Percentiles rank a stretch among this genome's conserved stretches.
phyloP scores from a whole-genome alignment of 768 basidiomycete species.

The Hydnomerulius pinastri region DNA sequence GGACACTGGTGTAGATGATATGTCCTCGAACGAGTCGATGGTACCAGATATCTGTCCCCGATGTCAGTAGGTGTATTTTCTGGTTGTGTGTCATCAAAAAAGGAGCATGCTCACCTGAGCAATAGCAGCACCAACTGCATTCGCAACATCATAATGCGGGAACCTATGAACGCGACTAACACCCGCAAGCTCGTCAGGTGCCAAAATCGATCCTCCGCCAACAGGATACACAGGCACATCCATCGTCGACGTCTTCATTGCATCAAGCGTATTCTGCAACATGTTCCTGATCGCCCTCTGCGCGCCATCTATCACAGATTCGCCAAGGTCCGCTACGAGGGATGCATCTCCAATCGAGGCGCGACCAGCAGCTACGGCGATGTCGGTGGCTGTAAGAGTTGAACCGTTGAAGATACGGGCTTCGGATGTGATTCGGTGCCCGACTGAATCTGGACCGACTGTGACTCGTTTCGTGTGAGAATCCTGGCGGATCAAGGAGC shows the following conservation, averaged over 20 bases:
- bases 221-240: conserved; percentile 62
- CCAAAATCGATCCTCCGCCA: conserved; percentile 65
- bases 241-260: conserved; percentile 64
- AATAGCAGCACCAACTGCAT: conserved; percentile 61
- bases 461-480: conserved; percentile 40
- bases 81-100: background rate
- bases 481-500: conserved; percentile 48
- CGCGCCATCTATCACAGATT: conserved; percentile 34
- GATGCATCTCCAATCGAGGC: conserved; percentile 32
- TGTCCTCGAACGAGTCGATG: conserved; percentile 47
- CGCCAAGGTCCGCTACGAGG: conserved; percentile 23
- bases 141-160: conserved; percentile 56
- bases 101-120: conserved; percentile 29
- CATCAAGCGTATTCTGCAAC: conserved; percentile 52
- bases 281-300: conserved; percentile 42
- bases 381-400: conserved; percentile 61
- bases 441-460: conserved; percentile 68
- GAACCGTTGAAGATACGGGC: conserved; percentile 57
- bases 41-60: conserved; percentile 41
- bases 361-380: conserved; percentile 45
- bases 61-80: background rate
- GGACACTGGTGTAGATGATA: conserved; percentile 34
- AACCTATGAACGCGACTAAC: conserved; percentile 52
- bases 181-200: conserved; percentile 51
- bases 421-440: conserved; percentile 51